Evolutionary conservation across 1,139 yeast species (phyloP), one percentile per base, ranked within the genome.

Genomic region (Nadsonia starkeyi-henricii): DNA sequence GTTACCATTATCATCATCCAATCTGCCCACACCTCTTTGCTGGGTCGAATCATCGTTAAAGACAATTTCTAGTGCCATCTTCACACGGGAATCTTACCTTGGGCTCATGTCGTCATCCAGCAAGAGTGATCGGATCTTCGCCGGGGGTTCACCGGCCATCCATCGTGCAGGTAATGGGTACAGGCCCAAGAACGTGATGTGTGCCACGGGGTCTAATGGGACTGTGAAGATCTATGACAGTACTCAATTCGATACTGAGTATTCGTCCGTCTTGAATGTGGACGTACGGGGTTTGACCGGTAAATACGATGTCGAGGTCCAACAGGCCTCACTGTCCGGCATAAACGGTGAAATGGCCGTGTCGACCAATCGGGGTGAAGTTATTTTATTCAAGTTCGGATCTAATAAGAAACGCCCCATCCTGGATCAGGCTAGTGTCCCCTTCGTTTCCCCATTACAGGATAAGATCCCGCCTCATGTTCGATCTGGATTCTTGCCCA

Each of bases 141-240:
- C 70, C 51, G 98, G 98, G 42, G 98, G 98, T 8, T 77, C 80
- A 1, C 81, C 93, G 0, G 75, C 75, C 0, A 69, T 69, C 30
- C 71, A 71, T 46, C 71, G 77, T 9, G 58, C 78, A 36, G 9
- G 28, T 23, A 79, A 91, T 17, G 67, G 72, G 9, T 76, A 73
- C 55, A 84, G 78, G 47, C 69, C 71, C 9, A 74, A 91, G 41
- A 74, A 78, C 37, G 83, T 86, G 1, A 64, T 83, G 46, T 74
- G 84, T 2, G 78, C 95, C 0, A 97, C 96, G 1, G 96, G 86
- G 62, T 74, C 75, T 39, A 79, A 81, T 58, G 97, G 96, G 0
- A 71, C 77, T 20, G 78, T 91, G 0, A 73, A 94, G 53, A 63
- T 91, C 20, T 79, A 85, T 74, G 96, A 89, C 63, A 81, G 88